These are phyloP conservation scores for Hortaea sp. DNA, from an alignment of 2,329 filamentous ascomycete species.

Conservation along the genomic window DNA sequence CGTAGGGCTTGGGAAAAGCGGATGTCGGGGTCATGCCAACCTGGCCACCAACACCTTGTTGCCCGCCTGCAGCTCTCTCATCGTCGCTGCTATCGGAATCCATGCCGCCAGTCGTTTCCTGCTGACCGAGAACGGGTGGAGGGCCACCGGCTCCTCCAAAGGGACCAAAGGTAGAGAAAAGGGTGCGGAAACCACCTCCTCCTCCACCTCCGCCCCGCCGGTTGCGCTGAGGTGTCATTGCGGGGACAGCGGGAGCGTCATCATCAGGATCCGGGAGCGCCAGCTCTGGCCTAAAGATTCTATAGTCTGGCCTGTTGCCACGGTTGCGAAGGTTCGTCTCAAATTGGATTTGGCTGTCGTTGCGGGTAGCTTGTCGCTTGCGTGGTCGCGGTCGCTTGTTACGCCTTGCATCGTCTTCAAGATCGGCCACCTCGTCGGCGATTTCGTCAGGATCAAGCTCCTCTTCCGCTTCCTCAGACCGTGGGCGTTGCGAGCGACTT, in stretches of 20 bases:
- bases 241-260: slow-evolving; percentile 53
- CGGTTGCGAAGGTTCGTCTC: slow-evolving; percentile 49
- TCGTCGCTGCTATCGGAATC: slow-evolving; percentile 98
- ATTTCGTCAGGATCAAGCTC: slow-evolving; percentile 36
- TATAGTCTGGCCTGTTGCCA: slow-evolving; percentile 71
- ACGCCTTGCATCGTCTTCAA: slow-evolving; percentile 41
- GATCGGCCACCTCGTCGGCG: slow-evolving; percentile 49
- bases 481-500: slow-evolving; percentile 32
- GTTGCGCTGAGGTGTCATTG: slow-evolving; percentile 48
- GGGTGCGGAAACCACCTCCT: slow-evolving; percentile 58
- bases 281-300: slow-evolving; percentile 67
- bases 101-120: slow-evolving; percentile 66
- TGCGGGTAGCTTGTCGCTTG: slow-evolving; percentile 13
- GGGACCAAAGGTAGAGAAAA: slow-evolving; percentile 85
- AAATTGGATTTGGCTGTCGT: slow-evolving; percentile 22
- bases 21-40: slow-evolving; percentile 55
- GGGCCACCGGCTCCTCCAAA: slow-evolving; percentile 77
- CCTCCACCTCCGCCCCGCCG: slow-evolving; percentile 50
- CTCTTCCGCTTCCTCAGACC: slow-evolving; percentile 39
- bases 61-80: slow-evolving; percentile 49
- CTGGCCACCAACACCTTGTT: slow-evolving; percentile 45
- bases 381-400: slow-evolving; percentile 35
- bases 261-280: slow-evolving; percentile 64
- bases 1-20: slow-evolving; percentile 37
- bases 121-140: slow-evolving; percentile 61